Conservation (phyloP, 176 grass and related monocot genomes). For the Sorghum bicolor region Sorghum_bicolor_NCBIv3 NC_012873.2:6405001-6405500, state of each 20-base stretch:
- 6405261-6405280: slow-evolving; percentile 32
- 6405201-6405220: slow-evolving; percentile 72
- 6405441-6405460: background rate
- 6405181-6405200: slow-evolving; percentile 75
- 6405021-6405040: background rate
- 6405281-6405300: slow-evolving; percentile 47
- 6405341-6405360: background rate
- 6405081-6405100: background rate
- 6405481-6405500: background rate
- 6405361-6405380: background rate
- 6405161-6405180: slow-evolving; percentile 55
- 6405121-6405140: background rate
- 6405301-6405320: background rate
- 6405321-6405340: background rate
- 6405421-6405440: background rate
- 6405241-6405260: slow-evolving; percentile 34
- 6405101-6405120: background rate
- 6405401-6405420: background rate
- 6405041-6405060: background rate
- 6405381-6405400: background rate
- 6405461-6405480: background rate
- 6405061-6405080: background rate
- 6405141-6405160: slow-evolving; percentile 2
- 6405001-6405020: background rate
- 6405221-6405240: slow-evolving; percentile 67